Base-by-base conservation (phyloP, 257 asterid species). In the Leptodermis oblonga region DNA sequence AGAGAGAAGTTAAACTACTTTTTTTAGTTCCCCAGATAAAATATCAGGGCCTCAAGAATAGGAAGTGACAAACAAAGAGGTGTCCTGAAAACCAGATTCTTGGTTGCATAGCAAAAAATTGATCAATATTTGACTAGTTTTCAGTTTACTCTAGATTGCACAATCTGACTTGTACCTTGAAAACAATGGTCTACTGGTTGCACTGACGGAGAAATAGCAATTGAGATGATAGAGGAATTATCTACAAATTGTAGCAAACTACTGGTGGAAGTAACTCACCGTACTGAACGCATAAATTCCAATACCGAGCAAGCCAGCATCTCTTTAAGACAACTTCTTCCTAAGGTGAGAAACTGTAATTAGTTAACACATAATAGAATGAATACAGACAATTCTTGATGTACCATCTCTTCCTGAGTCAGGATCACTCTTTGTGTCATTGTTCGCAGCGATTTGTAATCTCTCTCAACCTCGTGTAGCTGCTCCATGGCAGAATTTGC, bases 241-340 rank as follows among this genome's bases (percentile, higher is more conserved):
- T 2, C 7, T n/a, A n/a, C n/a, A n/a, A n/a, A n/a, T n/a, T n/a
- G n/a, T n/a, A n/a, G n/a, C 28, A 13, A 66, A 11, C 22, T 22
- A 15, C 8, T 20, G 10, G 4, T 41, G 14, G 33, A 51, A 54
- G 41, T 63, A 75, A 61, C 53, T 78, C 79, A 91, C 99, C 99
- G 66, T 82, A 73, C 46, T 71, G 82, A 58, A 81, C 71, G 39
- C 97, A 93, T 78, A 90, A 78, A 72, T 82, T 80, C 99, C 99
- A 93, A 82, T 80, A 83, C 17, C 91, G 86, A 72, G 99, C 91
- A 71, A 93, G 96, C 99, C 97, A 90, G 73, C 90, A 88, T 85
- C 96, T 85, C 88, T 90, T 93, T 72, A 93, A 90, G 77, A 85
- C 85, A 67, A 93, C 90, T 84, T 88, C 99, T 80, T 93, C 99